A percentile compares a stretch with the other conserved stretches of the same genome.
phyloP scores from a whole-genome alignment of 768 basidiomycete genomes.

The Xerocomellus amylosporus region DNA sequence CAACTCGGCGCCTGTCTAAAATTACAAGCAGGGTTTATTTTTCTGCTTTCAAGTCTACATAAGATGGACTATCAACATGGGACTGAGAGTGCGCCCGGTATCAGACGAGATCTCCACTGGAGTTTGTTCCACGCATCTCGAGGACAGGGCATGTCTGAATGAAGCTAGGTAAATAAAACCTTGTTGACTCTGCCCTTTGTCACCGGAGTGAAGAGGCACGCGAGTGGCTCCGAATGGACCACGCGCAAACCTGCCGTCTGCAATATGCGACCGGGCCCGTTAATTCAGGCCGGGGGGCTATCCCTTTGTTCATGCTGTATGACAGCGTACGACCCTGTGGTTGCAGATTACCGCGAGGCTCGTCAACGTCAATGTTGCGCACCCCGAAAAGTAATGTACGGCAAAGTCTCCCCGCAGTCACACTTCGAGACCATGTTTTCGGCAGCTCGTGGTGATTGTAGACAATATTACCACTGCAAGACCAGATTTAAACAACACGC shows the following conservation, averaged over 20 bases:
- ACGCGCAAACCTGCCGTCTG: neutral
- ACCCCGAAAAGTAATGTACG: neutral
- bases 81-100: too few relatives aligned
- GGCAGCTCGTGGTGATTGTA: neutral
- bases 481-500: too few relatives aligned
- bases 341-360: neutral
- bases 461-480: neutral
- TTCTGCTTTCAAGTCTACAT: neutral
- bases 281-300: neutral
- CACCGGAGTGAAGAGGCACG: too few relatives aligned
- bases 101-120: neutral
- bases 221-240: neutral
- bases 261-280: neutral
- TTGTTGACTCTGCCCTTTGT: neutral
- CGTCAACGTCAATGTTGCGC: neutral
- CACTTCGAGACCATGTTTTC: neutral
- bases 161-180: neutral
- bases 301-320: neutral
- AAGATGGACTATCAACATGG: neutral
- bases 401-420: conserved; percentile 5
- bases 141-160: too few relatives aligned
- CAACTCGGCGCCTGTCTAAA: neutral
- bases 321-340: neutral
- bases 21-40: neutral
- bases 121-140: too few relatives aligned